Base-by-base conservation (phyloP, 176 grass and related monocot species). In the Neostapfia colusana region DNA sequence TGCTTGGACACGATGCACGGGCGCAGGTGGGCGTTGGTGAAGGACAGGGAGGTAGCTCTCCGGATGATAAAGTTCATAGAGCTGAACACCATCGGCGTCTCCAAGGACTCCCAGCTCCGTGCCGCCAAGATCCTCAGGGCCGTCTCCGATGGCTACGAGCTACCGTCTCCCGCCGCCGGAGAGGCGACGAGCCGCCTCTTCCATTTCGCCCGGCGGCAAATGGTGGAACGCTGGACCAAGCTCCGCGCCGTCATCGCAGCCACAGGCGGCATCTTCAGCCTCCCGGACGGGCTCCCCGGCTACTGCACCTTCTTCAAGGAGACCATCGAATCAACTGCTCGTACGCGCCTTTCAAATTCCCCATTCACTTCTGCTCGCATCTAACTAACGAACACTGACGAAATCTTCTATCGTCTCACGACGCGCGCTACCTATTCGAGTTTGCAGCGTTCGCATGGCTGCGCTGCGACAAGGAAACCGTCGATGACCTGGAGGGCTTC, bases 81-180 rank as follows among this genome's bases (percentile, higher is more conserved):
- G 85, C 57, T 91, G 18, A 97, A 86, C 69, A 79, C 91, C 14
- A 93, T 97, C 0, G 94, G 94, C 5, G 94, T 93, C 28, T 93
- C 91, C 23, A 97, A 89, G 89, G 94, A 97, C 36, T 89, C 94
- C 0, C 94, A 97, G 37, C 86, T 93, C 24, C 91, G 94, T 1
- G 94, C 91, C 0, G 82, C 91, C 10, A 93, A 83, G 84, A 72
- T 97, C 35, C 79, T 97, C 14, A 65, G 70, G 58, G 58, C 65
- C 0, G 25, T 93, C 5, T 75, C 58, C 0, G 87, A 97, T 10
- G 72, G 82, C 15, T 91, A 97, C 4, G 84, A 97, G 63, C 15
- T 8, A 28, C 24, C 42, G 3, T 21, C 51, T 21, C 76, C 25
- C 0, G 3, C 25, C 0, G 3, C 0, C 18, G 14, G 24, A 7